Evolutionary conservation across 305 asterid genomes (phyloP).

Genomic region (Petunia hybrid): DNA sequence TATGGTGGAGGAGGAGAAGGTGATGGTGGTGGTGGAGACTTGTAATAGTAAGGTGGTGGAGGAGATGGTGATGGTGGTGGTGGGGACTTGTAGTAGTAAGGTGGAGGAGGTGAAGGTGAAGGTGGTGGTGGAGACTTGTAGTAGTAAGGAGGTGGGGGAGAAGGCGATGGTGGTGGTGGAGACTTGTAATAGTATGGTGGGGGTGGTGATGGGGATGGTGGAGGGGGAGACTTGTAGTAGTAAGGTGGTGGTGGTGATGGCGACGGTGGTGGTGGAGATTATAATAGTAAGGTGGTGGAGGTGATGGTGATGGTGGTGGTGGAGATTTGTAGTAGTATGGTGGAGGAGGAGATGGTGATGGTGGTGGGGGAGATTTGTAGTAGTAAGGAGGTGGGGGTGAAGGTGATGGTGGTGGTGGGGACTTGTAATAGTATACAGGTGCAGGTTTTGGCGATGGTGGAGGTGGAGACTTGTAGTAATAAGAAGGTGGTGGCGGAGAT

Average conservation of each 20-base stretch:
- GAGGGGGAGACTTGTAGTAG: background rate
- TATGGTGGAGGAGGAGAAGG: no score
- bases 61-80: no score
- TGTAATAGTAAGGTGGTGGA: no score
- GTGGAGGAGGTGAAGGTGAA: background rate
- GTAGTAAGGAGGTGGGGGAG: background rate
- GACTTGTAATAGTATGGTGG: background rate
- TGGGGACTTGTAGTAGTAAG: no score
- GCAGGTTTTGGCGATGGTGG: background rate
- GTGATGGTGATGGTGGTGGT: background rate
- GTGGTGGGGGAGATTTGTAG: background rate
- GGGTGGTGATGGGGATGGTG: accelerated
- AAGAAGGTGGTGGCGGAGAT: no score
- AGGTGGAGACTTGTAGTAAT: background rate
- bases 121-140: background rate
- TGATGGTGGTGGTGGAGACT: no score
- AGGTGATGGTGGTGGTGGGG: background rate
- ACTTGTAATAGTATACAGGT: background rate
- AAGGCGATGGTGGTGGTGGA: accelerated
- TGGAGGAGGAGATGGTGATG: background rate
- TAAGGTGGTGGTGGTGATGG: background rate
- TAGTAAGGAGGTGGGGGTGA: background rate
- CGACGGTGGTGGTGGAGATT: background rate
- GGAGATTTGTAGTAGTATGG: background rate
- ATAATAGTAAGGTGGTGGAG: background rate